These are phyloP conservation scores for Cymbidium sinense DNA, from an alignment of 106 monocot genomes.

Conservation along the genomic window DNA sequence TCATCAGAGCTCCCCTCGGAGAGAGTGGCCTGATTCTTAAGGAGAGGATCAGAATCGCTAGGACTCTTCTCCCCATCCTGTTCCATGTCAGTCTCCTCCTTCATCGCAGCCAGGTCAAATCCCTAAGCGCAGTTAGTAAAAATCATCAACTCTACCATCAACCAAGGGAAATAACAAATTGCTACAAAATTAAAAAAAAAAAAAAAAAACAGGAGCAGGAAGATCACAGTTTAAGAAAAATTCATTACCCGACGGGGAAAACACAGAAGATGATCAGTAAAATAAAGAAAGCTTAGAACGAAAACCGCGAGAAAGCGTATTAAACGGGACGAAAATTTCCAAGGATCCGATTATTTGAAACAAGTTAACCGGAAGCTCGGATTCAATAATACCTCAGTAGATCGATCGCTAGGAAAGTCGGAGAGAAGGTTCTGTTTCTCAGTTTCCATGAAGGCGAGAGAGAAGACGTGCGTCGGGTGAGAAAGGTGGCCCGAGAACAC, in stretches of 20 bases:
- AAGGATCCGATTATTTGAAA: background rate
- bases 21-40: constrained; percentile 11
- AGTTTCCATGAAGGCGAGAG: background rate
- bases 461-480: background rate
- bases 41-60: constrained; percentile 68
- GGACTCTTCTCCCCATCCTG: constrained; percentile 10
- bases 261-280: background rate
- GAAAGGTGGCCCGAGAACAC: background rate
- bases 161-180: background rate
- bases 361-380: background rate
- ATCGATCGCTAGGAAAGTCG: background rate
- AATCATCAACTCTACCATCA: background rate
- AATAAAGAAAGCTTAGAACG: background rate
- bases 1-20: constrained; percentile 27
- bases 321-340: background rate
- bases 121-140: background rate
- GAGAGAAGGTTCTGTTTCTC: background rate
- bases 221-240: background rate
- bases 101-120: background rate
- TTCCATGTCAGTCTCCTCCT: background rate
- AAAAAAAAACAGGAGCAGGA: background rate
- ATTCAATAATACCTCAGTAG: background rate
- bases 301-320: background rate
- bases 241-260: background rate
- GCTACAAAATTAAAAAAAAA: background rate